Conservation (phyloP, 139 green algal species). For the Closterium sp. region DNA sequence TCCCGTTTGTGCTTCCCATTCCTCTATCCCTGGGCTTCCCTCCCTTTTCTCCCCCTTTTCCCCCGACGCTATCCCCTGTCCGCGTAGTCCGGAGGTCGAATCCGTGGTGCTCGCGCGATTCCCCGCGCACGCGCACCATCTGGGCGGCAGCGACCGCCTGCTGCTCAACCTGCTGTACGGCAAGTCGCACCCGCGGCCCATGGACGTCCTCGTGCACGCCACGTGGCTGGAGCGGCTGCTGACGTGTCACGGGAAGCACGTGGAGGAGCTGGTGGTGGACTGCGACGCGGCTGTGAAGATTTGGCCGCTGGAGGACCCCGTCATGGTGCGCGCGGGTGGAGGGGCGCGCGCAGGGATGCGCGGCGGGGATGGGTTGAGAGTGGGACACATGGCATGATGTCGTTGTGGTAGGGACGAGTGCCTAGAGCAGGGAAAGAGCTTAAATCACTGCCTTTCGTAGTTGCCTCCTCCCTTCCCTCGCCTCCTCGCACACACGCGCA, state of each 20-base stretch:
- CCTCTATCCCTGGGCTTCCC: neutral
- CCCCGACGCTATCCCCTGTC: neutral
- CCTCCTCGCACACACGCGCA: neutral
- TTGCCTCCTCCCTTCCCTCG: no score
- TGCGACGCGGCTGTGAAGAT: neutral
- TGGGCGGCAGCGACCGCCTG: neutral
- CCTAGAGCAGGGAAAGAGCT: no score
- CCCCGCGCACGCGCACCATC: neutral
- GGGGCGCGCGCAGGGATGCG: neutral
- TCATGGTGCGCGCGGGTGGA: neutral
- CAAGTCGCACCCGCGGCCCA: neutral
- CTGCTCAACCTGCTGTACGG: slow-evolving; percentile 2
- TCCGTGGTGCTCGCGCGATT: neutral
- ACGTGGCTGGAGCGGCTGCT: neutral
- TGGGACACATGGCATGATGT: neutral
- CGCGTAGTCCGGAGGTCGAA: neutral
- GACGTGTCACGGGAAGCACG: neutral
- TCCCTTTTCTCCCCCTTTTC: neutral
- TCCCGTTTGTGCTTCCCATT: neutral
- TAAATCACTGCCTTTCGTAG: no score
- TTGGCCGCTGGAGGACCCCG: neutral
- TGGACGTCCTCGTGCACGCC: slow-evolving; percentile 12
- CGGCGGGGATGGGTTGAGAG: neutral
- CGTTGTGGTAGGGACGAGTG: neutral
- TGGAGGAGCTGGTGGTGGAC: slow-evolving; percentile 2